phyloP scores from a whole-genome alignment of 1,284 basidiomycete species.

The Malassezia japonica region DNA sequence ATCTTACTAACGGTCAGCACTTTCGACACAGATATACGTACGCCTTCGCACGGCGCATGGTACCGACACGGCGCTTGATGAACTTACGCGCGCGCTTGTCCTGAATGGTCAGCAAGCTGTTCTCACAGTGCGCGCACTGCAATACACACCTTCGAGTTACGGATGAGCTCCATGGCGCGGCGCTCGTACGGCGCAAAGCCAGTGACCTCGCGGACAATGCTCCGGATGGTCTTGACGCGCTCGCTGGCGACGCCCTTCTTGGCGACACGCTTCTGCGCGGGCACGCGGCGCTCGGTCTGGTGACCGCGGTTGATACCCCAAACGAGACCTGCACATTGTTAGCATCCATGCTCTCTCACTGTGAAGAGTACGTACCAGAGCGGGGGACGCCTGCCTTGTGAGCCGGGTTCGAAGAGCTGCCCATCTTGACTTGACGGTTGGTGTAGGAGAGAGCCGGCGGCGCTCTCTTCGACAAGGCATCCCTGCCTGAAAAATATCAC shows the following conservation, averaged over 20 bases:
- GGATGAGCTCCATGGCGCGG: constrained; percentile 94
- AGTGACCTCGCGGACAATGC: constrained; percentile 52
- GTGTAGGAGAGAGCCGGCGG: constrained; percentile 18
- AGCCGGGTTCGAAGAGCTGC: constrained; percentile 45
- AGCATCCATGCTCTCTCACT: background rate
- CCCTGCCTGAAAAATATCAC: constrained; percentile 9
- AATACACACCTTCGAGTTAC: constrained; percentile 83
- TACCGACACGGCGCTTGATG: constrained; percentile 46
- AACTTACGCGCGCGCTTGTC: constrained; percentile 49
- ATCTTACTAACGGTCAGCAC: constrained; percentile 27
- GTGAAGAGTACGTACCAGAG: constrained; percentile 29
- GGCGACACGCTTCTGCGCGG: constrained; percentile 70
- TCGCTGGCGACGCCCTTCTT: constrained; percentile 76
- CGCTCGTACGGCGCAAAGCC: constrained; percentile 98
- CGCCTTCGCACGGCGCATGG: constrained; percentile 45
- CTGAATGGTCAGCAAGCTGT: constrained; percentile 14
- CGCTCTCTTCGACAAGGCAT: background rate
- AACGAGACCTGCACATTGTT: constrained; percentile 62
- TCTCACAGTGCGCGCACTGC: background rate
- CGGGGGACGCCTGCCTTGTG: constrained; percentile 44
- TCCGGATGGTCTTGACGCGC: constrained; percentile 49
- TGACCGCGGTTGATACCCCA: constrained; percentile 85
- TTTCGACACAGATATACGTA: constrained; percentile 1
- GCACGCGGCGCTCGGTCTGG: constrained; percentile 77
- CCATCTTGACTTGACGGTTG: constrained; percentile 30